phyloP scores from a whole-genome alignment of 441 rosid genomes.

The Jatropha multifida region DNA sequence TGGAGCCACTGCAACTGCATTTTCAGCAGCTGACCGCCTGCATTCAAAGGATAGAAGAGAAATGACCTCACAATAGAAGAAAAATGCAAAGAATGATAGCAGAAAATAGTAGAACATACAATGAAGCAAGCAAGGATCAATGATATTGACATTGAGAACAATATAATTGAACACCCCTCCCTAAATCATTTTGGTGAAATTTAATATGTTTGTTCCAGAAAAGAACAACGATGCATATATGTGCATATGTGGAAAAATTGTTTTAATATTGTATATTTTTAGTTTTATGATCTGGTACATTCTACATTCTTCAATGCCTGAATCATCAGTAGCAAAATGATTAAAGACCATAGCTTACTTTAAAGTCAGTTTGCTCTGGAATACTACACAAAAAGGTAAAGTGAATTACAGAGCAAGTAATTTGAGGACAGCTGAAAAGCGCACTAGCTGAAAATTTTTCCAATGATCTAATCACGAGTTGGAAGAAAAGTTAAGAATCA shows the following conservation, averaged over 20 bases:
- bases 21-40: conserved; percentile 45
- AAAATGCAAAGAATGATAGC: neutral
- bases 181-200: neutral
- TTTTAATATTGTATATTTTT: neutral
- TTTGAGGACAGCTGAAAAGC: neutral
- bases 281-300: neutral
- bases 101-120: neutral
- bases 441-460: neutral
- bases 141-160: neutral
- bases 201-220: neutral
- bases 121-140: neutral
- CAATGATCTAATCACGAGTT: neutral
- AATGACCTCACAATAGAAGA: conserved; percentile 2
- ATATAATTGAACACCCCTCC: neutral
- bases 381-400: neutral
- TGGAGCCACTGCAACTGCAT: conserved; percentile 32
- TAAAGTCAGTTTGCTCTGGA: neutral
- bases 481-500: neutral
- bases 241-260: too few relatives aligned
- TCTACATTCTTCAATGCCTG: conserved; percentile 3
- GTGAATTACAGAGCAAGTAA: neutral
- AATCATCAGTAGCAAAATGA: neutral
- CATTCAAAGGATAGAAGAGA: conserved; percentile 19
- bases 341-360: neutral
- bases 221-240: neutral